Evolutionary conservation across 2,329 filamentous ascomycete species (phyloP), one percentile per base, ranked within the genome.

Genomic region (Paraphoma sp.): DNA sequence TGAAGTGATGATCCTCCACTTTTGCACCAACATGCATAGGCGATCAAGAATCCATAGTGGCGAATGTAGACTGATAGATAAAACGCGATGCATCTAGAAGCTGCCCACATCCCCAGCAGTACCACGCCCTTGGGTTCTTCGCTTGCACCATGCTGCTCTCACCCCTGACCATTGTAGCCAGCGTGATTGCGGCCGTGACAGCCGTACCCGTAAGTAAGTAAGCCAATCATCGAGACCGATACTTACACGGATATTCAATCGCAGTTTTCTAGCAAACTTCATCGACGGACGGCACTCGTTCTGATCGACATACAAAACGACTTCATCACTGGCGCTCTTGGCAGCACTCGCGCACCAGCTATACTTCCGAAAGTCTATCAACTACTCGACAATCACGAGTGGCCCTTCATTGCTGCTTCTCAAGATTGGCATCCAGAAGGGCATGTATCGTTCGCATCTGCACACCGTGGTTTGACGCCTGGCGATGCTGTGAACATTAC

Each of bases 221-320:
- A 11, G 16, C 17, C 43, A 7, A 46, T 45, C 56, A 18, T 54
- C 44, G 23, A 41, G 12, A 9, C 23, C 12, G 5, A 23, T 5
- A 23, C 23, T 23, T 23, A 23, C 36, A 10, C 33, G 9, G 33
- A 36, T 36, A 7, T 3, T 36, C 3, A 6, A 36, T 14, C 23
- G 16, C 28, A 63, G 59, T 66, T 62, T 50, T 64, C 64, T 9
- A 54, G 49, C 43, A 63, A 59, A 38, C 43, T 67, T 1, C 62
- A 64, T 40, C 67, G 66, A 48, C 55, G 54, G 6, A 67, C 59
- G 2, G 63, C 67, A 6, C 52, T 70, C 1, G 49, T 69, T 23
- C 54, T 71, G 23, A 66, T 71, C 44, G 65, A 69, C 23, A 66
- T 70, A 36, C 68, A 70, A 51, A 66, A 69, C 46, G 65, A 70